Percentiles rank a stretch among this genome's conserved stretches.
These are phyloP conservation scores for Geotrichum bryndzae DNA, from an alignment of 1,139 yeast genomes.

Conservation along the genomic window DNA sequence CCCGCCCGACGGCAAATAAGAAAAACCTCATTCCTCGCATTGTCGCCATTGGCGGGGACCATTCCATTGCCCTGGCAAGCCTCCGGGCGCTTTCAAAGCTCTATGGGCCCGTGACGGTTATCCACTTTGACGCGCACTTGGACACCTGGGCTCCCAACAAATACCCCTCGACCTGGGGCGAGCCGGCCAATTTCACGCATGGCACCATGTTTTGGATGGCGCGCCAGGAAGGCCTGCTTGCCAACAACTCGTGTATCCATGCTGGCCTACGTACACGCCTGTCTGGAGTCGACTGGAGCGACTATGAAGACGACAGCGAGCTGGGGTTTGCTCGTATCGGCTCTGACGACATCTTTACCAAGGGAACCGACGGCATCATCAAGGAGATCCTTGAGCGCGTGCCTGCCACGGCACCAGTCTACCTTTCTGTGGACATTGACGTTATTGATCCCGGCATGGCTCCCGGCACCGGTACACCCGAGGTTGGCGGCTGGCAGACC, in stretches of 20 bases:
- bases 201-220: conserved; percentile 85
- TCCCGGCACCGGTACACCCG: conserved; percentile 81
- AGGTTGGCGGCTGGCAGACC: conserved; percentile 78
- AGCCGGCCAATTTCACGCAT: conserved; percentile 51
- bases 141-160: conserved; percentile 72
- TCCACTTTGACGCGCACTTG: conserved; percentile 75
- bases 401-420: conserved; percentile 54
- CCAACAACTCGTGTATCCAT: conserved; percentile 54
- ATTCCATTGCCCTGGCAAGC: conserved; percentile 65
- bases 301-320: conserved; percentile 56
- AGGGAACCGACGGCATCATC: conserved; percentile 42
- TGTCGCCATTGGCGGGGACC: conserved; percentile 74
- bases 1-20: conserved; percentile 30
- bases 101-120: conserved; percentile 60
- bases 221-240: conserved; percentile 53
- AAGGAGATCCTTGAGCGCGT: conserved; percentile 49
- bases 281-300: conserved; percentile 49
- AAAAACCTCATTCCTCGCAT: conserved; percentile 44
- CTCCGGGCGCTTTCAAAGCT: conserved; percentile 53
- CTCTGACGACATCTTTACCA: conserved; percentile 64
- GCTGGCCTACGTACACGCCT: conserved; percentile 69
- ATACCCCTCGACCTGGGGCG: conserved; percentile 64
- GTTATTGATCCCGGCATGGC: conserved; percentile 78
- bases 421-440: conserved; percentile 69
- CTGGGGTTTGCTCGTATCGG: conserved; percentile 60